Conservation (phyloP, 2,329 filamentous ascomycete genomes). For the Ampelomyces quisqualis region DNA sequence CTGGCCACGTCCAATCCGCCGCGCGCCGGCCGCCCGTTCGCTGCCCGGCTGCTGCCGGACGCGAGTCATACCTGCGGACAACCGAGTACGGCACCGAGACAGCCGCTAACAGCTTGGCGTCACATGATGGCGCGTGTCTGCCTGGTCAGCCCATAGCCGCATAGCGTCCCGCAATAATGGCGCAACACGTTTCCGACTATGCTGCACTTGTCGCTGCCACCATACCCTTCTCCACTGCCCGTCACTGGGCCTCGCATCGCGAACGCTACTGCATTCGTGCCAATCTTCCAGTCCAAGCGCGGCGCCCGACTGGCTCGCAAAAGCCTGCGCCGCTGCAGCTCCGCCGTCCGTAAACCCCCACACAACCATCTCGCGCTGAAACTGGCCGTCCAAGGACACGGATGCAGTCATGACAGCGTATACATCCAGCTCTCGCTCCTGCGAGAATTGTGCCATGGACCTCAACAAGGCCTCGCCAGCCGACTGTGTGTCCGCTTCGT, state of each 20-base stretch:
- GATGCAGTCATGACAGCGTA: slow-evolving; percentile 70
- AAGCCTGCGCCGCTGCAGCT: slow-evolving; percentile 55
- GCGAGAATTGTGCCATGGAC: slow-evolving; percentile 55
- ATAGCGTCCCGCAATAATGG: slow-evolving; percentile 60
- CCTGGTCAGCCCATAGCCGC: too few species aligned
- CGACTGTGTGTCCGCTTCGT: slow-evolving; percentile 30
- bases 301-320: slow-evolving; percentile 51
- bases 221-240: slow-evolving; percentile 61
- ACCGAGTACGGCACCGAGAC: too few species aligned
- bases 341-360: slow-evolving; percentile 60
- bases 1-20: too few species aligned
- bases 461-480: slow-evolving; percentile 48
- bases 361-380: slow-evolving; percentile 67
- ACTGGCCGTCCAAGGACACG: slow-evolving; percentile 53
- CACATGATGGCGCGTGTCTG: too few species aligned
- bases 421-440: slow-evolving; percentile 62
- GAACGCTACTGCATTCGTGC: slow-evolving; percentile 51
- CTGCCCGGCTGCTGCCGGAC: too few species aligned
- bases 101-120: too few species aligned
- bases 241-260: slow-evolving; percentile 33
- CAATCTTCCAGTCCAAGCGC: slow-evolving; percentile 60
- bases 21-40: too few species aligned
- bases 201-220: slow-evolving; percentile 62
- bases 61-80: too few species aligned
- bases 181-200: slow-evolving; percentile 64